These are phyloP conservation scores for Jatropha curcas DNA, from an alignment of 345 rosid genomes.

Conservation along the genomic window DNA sequence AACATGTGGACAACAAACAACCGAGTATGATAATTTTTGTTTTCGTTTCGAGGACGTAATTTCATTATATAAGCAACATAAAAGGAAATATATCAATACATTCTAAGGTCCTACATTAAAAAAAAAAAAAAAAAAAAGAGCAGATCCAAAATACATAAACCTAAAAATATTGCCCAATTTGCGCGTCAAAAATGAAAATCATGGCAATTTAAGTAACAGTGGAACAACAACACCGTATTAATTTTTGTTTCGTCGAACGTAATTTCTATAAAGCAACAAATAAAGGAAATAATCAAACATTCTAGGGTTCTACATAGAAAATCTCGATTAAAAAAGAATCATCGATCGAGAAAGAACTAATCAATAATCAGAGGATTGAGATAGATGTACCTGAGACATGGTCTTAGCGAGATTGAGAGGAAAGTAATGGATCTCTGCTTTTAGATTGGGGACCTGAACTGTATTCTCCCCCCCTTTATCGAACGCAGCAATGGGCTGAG, in stretches of 20 bases:
- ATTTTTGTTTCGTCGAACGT: not conserved
- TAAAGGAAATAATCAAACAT: not conserved
- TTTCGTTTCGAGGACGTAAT: not conserved
- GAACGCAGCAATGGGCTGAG: not conserved
- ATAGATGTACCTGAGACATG: slow-evolving; percentile 54
- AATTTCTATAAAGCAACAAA: not conserved
- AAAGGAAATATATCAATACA: not conserved
- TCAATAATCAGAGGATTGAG: not conserved
- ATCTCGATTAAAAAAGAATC: too few relatives aligned
- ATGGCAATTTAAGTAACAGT: too few relatives aligned
- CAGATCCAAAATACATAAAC: not conserved
- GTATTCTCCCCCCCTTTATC: not conserved
- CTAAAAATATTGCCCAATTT: not conserved
- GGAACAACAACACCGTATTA: too few relatives aligned
- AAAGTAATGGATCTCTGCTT: not conserved
- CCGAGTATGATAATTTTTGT: not conserved
- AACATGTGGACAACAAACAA: too few relatives aligned
- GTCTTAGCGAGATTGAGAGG: not conserved
- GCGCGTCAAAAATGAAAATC: not conserved
- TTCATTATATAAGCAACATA: too few relatives aligned
- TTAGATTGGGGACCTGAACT: not conserved
- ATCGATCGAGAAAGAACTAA: not conserved
- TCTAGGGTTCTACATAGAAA: not conserved
- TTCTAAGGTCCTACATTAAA: too few relatives aligned
- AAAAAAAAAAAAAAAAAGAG: too few relatives aligned